A percentile compares a stretch with the other conserved stretches of the same genome.
Conservation (phyloP, 1,139 yeast genomes). For the Yamadazyma jaroonii region DNA sequence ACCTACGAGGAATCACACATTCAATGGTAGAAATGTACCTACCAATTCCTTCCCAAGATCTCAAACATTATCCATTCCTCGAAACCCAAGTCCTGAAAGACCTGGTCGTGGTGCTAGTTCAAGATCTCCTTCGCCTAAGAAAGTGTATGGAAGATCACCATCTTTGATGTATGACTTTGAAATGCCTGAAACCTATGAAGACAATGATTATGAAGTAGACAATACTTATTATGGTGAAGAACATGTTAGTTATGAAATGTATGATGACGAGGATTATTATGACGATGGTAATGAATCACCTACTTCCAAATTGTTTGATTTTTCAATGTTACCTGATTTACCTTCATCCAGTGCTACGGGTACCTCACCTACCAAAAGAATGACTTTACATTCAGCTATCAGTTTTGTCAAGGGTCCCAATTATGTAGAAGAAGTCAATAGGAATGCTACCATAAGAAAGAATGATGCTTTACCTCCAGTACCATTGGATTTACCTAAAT, state of each 20-base stretch:
- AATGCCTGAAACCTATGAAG: constrained; percentile 22
- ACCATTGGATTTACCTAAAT: constrained; percentile 54
- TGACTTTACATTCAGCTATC: constrained; percentile 19
- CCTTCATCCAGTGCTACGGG: constrained; percentile 15
- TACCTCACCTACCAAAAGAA: constrained; percentile 18
- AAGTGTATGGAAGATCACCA: constrained; percentile 17
- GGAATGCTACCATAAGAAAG: constrained; percentile 14
- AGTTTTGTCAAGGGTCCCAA: constrained; percentile 17
- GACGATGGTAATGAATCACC: constrained; percentile 22
- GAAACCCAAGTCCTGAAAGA: constrained; percentile 5
- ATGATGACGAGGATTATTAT: constrained; percentile 6
- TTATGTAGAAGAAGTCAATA: constrained; percentile 11
- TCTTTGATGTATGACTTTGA: constrained; percentile 28
- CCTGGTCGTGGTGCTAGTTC: constrained; percentile 8
- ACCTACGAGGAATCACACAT: constrained; percentile 9
- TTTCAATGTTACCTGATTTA: constrained; percentile 41
- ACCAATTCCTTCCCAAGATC: constrained; percentile 8
- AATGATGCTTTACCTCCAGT: constrained; percentile 43
- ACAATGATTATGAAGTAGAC: constrained; percentile 7
- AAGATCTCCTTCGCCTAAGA: constrained; percentile 34
- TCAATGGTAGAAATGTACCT: constrained; percentile 4
- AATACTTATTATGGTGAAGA: constrained; percentile 1
- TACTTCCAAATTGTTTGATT: constrained; percentile 33
- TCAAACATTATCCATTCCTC: constrained; percentile 11
- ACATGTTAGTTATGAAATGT: constrained; percentile 1